phyloP scores from a whole-genome alignment of 2,329 filamentous ascomycete species.

The Colletotrichum euphorbiae region DNA sequence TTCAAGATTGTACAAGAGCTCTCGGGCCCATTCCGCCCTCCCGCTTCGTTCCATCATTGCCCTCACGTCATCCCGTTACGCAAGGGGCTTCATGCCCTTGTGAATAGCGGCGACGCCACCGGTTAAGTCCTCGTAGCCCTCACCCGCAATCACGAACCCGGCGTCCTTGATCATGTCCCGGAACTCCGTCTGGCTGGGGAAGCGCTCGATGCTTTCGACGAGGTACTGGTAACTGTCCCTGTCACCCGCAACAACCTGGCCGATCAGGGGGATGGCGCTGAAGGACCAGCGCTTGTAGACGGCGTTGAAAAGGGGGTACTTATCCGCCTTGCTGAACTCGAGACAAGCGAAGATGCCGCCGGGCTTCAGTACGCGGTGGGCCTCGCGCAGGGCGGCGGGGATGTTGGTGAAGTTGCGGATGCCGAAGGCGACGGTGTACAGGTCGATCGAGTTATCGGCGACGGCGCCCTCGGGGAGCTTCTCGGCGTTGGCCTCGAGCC shows the following conservation, averaged over 20 bases:
- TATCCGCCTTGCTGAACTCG: slow-evolving; percentile 89
- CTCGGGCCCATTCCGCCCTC: neutral
- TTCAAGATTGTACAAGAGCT: slow-evolving; percentile 33
- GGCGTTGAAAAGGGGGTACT: slow-evolving; percentile 81
- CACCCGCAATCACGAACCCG: slow-evolving; percentile 85
- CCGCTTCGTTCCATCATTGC: neutral
- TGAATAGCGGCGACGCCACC: slow-evolving; percentile 96
- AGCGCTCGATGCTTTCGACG: slow-evolving; percentile 96
- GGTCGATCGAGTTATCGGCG: slow-evolving; percentile 79
- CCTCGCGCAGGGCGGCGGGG: slow-evolving; percentile 82
- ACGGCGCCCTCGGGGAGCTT: slow-evolving; percentile 70
- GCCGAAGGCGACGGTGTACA: slow-evolving; percentile 98
- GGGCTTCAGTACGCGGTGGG: slow-evolving; percentile 88
- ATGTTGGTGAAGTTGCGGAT: slow-evolving; percentile 98
- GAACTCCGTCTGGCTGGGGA: slow-evolving; percentile 88
- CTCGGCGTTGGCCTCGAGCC: slow-evolving; percentile 93
- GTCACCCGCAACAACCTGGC: slow-evolving; percentile 93
- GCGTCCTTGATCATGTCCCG: slow-evolving; percentile 84
- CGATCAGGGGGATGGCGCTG: slow-evolving; percentile 91
- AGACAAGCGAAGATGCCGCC: slow-evolving; percentile 96
- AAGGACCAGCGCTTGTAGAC: slow-evolving; percentile 98
- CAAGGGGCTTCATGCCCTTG: slow-evolving; percentile 87
- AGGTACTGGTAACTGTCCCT: slow-evolving; percentile 98
- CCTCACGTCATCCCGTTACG: neutral
- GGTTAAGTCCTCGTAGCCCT: slow-evolving; percentile 90